Evolutionary conservation across 805 yeast species (phyloP).

Genomic region (Pichia paraexigua): DNA sequence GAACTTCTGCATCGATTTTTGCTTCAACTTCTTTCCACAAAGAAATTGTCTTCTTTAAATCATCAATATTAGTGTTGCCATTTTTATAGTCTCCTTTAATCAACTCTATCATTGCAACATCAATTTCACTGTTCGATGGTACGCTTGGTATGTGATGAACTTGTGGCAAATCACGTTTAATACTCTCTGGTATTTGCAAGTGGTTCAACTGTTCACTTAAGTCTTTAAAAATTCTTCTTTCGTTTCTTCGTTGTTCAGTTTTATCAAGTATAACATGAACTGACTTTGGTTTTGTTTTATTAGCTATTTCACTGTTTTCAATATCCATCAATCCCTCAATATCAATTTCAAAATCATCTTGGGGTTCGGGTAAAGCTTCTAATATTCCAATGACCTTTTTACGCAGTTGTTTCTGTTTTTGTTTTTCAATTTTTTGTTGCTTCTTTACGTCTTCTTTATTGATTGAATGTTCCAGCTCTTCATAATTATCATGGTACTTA

Average conservation of each 20-base stretch:
- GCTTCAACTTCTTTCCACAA: constrained; percentile 1
- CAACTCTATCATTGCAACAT: not conserved
- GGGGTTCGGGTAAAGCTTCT: constrained; percentile 9
- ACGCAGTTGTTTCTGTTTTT: not conserved
- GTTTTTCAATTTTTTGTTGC: constrained; percentile 1
- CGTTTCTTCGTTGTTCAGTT: constrained; percentile 3
- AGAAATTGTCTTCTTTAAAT: not conserved
- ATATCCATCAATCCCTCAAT: not conserved
- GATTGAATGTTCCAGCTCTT: not conserved
- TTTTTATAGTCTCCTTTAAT: not conserved
- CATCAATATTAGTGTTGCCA: not conserved
- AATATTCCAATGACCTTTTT: constrained; percentile 3
- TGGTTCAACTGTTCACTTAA: not conserved
- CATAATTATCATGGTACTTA: not conserved
- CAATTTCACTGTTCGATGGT: not conserved
- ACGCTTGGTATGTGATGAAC: not conserved
- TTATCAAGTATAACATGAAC: not conserved
- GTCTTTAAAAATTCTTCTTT: not conserved
- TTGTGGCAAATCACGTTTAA: constrained; percentile 3
- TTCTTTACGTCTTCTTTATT: not conserved
- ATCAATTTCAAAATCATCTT: constrained; percentile 14
- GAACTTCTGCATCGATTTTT: not conserved
- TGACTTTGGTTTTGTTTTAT: not conserved
- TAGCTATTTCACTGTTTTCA: not conserved
- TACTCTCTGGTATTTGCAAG: constrained; percentile 1